Conservation (phyloP, 345 rosid genomes). For the Raphanus raphanistrum region DNA sequence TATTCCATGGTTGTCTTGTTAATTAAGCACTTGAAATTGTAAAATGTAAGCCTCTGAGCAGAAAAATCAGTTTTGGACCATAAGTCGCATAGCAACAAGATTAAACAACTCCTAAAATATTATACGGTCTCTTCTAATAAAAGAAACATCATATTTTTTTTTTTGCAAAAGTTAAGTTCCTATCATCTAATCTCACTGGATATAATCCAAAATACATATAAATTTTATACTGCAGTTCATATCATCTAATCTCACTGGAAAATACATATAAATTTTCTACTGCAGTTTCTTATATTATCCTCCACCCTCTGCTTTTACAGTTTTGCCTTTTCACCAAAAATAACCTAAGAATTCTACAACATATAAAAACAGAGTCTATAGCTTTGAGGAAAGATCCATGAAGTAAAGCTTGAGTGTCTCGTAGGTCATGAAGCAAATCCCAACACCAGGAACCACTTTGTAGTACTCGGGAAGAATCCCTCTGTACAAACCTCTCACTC, state of each 20-base stretch:
- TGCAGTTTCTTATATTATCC: constrained; percentile 2
- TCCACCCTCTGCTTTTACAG: constrained; percentile 12
- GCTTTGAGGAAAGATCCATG: constrained; percentile 43
- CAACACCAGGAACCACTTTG: constrained; percentile 94
- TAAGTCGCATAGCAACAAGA: too few species aligned
- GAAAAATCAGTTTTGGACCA: too few species aligned
- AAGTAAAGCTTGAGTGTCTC: constrained; percentile 76
- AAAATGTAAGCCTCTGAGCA: not conserved
- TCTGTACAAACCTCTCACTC: constrained; percentile 73
- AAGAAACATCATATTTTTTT: not conserved
- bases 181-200: not conserved
- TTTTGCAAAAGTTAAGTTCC: not conserved
- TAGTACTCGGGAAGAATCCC: constrained; percentile 92
- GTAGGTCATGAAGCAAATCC: constrained; percentile 93
- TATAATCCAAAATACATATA: not conserved
- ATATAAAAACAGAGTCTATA: constrained; percentile 24
- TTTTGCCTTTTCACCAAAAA: constrained; percentile 26
- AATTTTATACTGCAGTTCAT: constrained; percentile 5
- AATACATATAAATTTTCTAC: not conserved
- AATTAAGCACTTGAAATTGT: not conserved
- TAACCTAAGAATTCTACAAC: constrained; percentile 41
- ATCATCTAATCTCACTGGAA: not conserved
- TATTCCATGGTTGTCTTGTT: not conserved
- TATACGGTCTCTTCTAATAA: not conserved
- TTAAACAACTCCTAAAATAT: not conserved